A percentile compares a stretch with the other conserved stretches of the same genome.
These are phyloP conservation scores for Pyrenopolyporus hunteri DNA, from an alignment of 495 filamentous ascomycete species.

Conservation along the genomic window DNA sequence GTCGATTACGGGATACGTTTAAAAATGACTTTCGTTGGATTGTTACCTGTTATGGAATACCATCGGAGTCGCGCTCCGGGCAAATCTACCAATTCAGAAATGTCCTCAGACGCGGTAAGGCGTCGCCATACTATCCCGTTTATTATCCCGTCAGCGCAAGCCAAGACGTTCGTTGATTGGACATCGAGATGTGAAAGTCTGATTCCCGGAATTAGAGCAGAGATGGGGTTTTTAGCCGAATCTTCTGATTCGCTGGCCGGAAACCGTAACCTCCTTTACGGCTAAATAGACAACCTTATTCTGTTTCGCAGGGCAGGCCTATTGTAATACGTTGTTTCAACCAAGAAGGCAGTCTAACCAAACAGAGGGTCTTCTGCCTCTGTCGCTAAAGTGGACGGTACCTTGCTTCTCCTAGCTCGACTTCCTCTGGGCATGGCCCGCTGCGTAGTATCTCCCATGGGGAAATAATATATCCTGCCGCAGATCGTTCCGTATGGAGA, in stretches of 20 bases:
- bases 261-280: constrained; percentile 27
- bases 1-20: constrained; percentile 12
- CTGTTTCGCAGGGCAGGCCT: constrained; percentile 37
- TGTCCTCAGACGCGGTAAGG: constrained; percentile 24
- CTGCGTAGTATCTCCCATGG: constrained; percentile 36
- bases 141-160: constrained; percentile 24
- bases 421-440: constrained; percentile 16
- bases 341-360: constrained; percentile 39
- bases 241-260: constrained; percentile 24
- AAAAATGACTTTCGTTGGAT: constrained; percentile 2
- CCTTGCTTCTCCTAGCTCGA: constrained; percentile 34
- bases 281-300: constrained; percentile 30
- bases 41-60: constrained; percentile 11
- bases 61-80: constrained; percentile 34
- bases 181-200: constrained; percentile 34
- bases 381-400: constrained; percentile 22
- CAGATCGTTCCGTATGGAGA: constrained; percentile 35
- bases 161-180: constrained; percentile 26
- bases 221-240: constrained; percentile 30
- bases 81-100: constrained; percentile 6
- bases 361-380: constrained; percentile 27
- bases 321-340: constrained; percentile 32
- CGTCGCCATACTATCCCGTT: constrained; percentile 3
- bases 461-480: constrained; percentile 35
- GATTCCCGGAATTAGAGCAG: constrained; percentile 26